phyloP scores from a whole-genome alignment of 495 filamentous ascomycete genomes.

The Lepidopterella palustris region DNA sequence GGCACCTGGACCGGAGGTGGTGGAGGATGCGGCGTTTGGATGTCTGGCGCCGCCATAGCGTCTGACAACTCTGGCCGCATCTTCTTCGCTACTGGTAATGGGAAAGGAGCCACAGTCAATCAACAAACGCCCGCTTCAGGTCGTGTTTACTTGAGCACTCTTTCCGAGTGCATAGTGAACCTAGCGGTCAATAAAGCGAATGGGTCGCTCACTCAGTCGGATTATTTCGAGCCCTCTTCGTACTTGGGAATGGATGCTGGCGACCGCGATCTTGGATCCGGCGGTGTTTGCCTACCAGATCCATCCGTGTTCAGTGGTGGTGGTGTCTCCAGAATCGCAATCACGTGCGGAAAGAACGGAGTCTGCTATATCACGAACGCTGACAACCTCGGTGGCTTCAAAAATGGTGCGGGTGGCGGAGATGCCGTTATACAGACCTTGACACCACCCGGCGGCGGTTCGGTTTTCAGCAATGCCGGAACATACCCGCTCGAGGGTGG shows the following conservation, averaged over 20 bases:
- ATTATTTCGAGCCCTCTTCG: constrained; percentile 44
- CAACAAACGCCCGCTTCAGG: constrained; percentile 34
- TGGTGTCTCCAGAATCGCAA: constrained; percentile 33
- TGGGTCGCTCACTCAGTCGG: constrained; percentile 36
- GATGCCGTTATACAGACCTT: constrained; percentile 43
- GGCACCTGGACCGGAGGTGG: constrained; percentile 26
- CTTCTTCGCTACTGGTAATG: constrained; percentile 36
- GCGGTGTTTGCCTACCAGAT: constrained; percentile 39
- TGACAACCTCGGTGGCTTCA: constrained; percentile 43
- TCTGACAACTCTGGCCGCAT: constrained; percentile 37
- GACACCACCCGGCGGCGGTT: constrained; percentile 18
- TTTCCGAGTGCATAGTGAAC: constrained; percentile 42
- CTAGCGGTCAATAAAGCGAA: constrained; percentile 27
- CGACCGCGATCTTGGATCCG: constrained; percentile 7
- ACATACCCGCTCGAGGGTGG: constrained; percentile 46
- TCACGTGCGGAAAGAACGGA: constrained; percentile 40
- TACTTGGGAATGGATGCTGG: constrained; percentile 41
- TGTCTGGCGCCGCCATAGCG: constrained; percentile 39
- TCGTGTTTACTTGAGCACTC: constrained; percentile 29
- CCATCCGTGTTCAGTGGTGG: constrained; percentile 35
- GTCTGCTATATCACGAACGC: constrained; percentile 42
- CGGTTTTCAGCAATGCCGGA: constrained; percentile 42
- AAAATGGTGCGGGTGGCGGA: constrained; percentile 36
- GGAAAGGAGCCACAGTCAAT: neutral
- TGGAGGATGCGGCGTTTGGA: constrained; percentile 42